Percentiles rank a stretch among this genome's conserved stretches.
phyloP scores from a whole-genome alignment of 495 filamentous ascomycete genomes.

The Trichocladium antarcticum region DNA sequence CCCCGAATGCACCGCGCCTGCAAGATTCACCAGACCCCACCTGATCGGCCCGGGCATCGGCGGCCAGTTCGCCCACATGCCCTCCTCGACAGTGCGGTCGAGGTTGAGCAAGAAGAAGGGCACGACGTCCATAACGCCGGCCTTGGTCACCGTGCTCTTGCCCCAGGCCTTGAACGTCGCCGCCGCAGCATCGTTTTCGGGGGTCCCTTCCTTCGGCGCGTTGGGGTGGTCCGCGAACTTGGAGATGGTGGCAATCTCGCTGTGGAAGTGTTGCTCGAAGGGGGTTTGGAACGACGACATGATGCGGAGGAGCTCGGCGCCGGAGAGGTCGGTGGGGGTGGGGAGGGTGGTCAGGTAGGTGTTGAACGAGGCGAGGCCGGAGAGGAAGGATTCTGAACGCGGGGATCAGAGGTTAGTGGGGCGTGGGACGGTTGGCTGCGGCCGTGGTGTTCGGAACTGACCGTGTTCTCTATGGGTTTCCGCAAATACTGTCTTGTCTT shows the following conservation, averaged over 20 bases:
- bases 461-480: slow-evolving; percentile 43
- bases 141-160: slow-evolving; percentile 41
- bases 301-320: slow-evolving; percentile 34
- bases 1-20: slow-evolving; percentile 32
- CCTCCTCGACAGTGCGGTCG: slow-evolving; percentile 44
- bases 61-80: slow-evolving; percentile 41
- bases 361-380: slow-evolving; percentile 37
- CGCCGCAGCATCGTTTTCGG: slow-evolving; percentile 19
- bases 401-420: not conserved
- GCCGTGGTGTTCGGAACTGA: slow-evolving; percentile 8
- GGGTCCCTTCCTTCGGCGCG: slow-evolving; percentile 33
- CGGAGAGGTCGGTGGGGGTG: slow-evolving; percentile 30
- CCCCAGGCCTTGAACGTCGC: slow-evolving; percentile 37
- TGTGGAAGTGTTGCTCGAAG: slow-evolving; percentile 43
- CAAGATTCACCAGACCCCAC: slow-evolving; percentile 39
- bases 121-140: slow-evolving; percentile 39
- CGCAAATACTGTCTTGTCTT: slow-evolving; percentile 36
- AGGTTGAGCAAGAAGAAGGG: slow-evolving; percentile 49
- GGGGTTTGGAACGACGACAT: slow-evolving; percentile 38
- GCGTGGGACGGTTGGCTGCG: not conserved
- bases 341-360: slow-evolving; percentile 35
- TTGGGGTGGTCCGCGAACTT: slow-evolving; percentile 35
- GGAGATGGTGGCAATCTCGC: slow-evolving; percentile 44
- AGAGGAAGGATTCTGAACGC: slow-evolving; percentile 37
- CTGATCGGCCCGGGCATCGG: slow-evolving; percentile 39